A percentile compares a stretch with the other conserved stretches of the same genome.
phyloP scores from a whole-genome alignment of 345 rosid genomes.

The Eucalyptus erythrocorys region DNA sequence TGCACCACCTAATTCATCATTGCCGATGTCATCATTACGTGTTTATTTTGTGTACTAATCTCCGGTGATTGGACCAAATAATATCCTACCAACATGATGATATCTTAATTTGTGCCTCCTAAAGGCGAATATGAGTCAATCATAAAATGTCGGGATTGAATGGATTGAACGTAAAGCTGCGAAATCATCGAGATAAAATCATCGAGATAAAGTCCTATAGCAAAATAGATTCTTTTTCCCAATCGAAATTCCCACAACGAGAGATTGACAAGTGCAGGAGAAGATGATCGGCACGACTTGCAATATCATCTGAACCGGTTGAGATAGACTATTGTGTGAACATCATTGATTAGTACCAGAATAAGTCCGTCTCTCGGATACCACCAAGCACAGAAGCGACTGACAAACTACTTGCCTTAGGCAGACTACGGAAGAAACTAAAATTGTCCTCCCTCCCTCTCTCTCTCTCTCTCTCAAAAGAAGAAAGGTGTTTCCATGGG shows the following conservation, averaged over 20 bases:
- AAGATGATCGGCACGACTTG: background rate
- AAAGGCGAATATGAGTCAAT: background rate
- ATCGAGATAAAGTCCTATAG: background rate
- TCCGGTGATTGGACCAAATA: background rate
- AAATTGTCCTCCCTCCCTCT: background rate
- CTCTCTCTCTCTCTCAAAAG: background rate
- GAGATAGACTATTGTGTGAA: background rate
- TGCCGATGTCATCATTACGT: background rate
- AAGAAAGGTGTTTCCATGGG: background rate
- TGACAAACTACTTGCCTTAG: background rate
- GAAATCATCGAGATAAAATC: background rate
- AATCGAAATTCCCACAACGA: rapidly evolving
- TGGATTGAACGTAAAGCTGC: background rate
- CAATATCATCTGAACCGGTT: rapidly evolving
- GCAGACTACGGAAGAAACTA: background rate
- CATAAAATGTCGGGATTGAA: background rate
- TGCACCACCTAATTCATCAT: background rate
- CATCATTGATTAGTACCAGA: background rate
- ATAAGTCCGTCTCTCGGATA: background rate
- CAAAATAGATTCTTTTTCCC: background rate
- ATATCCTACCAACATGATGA: background rate
- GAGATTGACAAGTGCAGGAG: background rate
- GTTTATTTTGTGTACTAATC: background rate
- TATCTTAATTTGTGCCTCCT: background rate
- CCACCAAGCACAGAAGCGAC: background rate